phyloP scores from a whole-genome alignment of 2,329 filamentous ascomycete species.

The Magnaporthiopsis poae region DNA sequence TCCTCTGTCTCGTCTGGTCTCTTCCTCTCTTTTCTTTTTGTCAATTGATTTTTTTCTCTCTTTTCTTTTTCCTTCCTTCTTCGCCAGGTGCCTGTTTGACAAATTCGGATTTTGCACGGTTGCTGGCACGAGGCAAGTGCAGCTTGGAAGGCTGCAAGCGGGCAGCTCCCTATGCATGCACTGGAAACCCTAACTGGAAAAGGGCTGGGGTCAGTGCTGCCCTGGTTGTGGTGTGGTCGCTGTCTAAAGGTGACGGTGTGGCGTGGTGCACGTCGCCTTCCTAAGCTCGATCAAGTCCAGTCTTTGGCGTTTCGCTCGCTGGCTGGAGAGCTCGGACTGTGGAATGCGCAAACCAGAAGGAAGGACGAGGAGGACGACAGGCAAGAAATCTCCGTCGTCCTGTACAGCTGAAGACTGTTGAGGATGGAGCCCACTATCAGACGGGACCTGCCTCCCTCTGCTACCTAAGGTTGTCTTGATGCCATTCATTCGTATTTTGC shows the following conservation, averaged over 20 bases:
- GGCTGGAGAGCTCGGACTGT: too few relatives aligned
- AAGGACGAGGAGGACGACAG: background rate
- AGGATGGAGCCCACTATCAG: background rate
- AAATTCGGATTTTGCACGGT: background rate
- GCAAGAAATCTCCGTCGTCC: background rate
- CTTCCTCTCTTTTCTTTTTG: background rate
- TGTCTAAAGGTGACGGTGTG: background rate
- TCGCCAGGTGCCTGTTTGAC: background rate
- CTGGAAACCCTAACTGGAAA: background rate
- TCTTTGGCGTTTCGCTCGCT: too few relatives aligned
- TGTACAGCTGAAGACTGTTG: background rate
- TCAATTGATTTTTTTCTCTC: background rate
- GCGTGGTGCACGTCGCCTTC: background rate
- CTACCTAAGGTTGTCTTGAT: background rate
- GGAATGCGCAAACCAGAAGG: too few relatives aligned
- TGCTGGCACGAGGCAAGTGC: background rate
- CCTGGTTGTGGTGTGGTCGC: background rate
- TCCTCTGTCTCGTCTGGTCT: background rate
- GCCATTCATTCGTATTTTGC: background rate
- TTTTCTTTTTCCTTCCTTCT: background rate
- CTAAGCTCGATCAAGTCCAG: background rate
- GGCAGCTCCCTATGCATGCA: background rate
- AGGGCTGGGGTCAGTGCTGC: background rate
- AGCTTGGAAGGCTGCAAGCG: background rate
- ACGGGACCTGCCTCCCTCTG: background rate